Percentiles rank a stretch among this genome's conserved stretches.
phyloP scores from a whole-genome alignment of 1,284 basidiomycete species.

The Kwoniella shivajii region DNA sequence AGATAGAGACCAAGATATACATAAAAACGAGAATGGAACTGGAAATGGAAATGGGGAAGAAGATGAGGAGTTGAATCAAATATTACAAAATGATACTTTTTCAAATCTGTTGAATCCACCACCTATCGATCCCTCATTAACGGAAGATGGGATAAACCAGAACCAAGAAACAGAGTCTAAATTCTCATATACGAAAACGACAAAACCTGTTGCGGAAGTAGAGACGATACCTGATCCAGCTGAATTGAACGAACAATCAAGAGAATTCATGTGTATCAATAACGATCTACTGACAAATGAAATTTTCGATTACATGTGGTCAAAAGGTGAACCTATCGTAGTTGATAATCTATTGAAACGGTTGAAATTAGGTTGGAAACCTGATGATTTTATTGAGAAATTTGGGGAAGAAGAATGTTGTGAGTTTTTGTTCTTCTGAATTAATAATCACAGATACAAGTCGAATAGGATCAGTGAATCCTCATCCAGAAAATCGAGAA shows the following conservation, averaged over 20 bases:
- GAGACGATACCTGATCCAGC: conserved; percentile 44
- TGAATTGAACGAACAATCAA: conserved; percentile 30
- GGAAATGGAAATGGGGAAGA: background rate
- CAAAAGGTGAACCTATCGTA: conserved; percentile 70
- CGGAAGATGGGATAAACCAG: background rate
- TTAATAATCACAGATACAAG: too few species aligned
- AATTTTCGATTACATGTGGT: conserved; percentile 71
- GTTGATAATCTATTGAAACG: conserved; percentile 66
- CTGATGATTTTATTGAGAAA: conserved; percentile 72
- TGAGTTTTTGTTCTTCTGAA: conserved; percentile 22
- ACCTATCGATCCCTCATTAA: background rate
- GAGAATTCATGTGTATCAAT: conserved; percentile 54
- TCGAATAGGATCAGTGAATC: too few species aligned
- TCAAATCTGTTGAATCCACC: background rate
- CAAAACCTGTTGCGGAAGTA: conserved; percentile 47
- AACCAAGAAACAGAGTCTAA: background rate
- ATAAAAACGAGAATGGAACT: too few species aligned
- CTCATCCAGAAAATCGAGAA: too few species aligned
- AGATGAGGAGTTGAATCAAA: background rate
- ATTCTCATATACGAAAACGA: conserved; percentile 31
- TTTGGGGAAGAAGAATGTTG: conserved; percentile 68
- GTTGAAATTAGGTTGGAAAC: conserved; percentile 74
- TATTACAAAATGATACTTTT: background rate
- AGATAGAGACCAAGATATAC: too few species aligned
- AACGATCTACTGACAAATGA: conserved; percentile 63